Evolutionary conservation across 129 eudicot genomes (phyloP).

Genomic region (carrot (Daucus carota)): DNA sequence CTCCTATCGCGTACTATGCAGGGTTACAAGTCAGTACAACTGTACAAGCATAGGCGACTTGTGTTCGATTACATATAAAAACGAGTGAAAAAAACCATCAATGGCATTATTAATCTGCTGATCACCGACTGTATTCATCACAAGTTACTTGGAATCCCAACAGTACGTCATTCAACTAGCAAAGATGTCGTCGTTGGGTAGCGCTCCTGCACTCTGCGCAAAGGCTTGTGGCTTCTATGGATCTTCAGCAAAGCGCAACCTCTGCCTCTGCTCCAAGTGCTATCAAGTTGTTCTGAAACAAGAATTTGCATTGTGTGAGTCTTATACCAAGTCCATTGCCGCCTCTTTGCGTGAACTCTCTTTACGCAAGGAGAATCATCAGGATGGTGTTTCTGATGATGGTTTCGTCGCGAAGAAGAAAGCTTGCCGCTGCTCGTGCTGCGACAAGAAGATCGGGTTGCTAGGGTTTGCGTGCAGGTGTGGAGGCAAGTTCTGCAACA

Average conservation of each 20-base stretch:
- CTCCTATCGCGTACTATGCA: too few relatives aligned
- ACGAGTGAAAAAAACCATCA: too few relatives aligned
- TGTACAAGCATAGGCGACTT: too few relatives aligned
- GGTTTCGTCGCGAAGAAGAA: background rate
- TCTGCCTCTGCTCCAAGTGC: conserved; percentile 79
- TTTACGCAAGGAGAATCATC: background rate
- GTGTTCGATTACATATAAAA: too few relatives aligned
- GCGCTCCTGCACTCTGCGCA: conserved; percentile 27
- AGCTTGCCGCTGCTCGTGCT: conserved; percentile 38
- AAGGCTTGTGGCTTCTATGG: conserved; percentile 86
- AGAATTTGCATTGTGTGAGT: conserved; percentile 13
- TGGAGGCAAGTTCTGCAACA: conserved; percentile 61
- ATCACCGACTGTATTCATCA: too few relatives aligned
- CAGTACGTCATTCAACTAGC: too few relatives aligned
- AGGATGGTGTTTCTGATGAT: background rate
- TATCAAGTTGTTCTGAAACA: background rate
- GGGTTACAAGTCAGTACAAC: too few relatives aligned
- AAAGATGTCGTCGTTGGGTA: background rate
- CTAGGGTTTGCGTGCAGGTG: conserved; percentile 31
- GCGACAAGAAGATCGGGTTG: conserved; percentile 64
- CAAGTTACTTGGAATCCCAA: too few relatives aligned
- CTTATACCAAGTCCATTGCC: conserved; percentile 9
- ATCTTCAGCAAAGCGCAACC: conserved; percentile 39
- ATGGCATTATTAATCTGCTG: too few relatives aligned
- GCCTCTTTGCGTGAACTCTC: background rate